phyloP scores from a whole-genome alignment of 805 yeast genomes.

The Millerago galiae region DNA sequence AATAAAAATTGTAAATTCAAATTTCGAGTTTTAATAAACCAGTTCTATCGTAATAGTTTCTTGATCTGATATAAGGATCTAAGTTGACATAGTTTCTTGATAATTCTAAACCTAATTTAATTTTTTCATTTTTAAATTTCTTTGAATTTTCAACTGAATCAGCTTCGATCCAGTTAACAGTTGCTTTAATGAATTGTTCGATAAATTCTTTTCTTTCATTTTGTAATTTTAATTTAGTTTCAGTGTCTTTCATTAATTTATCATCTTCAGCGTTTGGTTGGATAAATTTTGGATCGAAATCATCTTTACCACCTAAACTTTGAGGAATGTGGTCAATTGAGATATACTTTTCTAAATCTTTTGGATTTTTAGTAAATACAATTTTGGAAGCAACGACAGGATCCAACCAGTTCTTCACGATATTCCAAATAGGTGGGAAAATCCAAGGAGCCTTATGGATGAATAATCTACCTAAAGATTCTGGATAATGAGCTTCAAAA shows the following conservation, averaged over 20 bases:
- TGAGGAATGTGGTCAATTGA: slow-evolving; percentile 55
- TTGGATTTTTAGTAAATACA: slow-evolving; percentile 63
- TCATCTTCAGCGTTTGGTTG: slow-evolving; percentile 59
- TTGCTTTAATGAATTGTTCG: slow-evolving; percentile 51
- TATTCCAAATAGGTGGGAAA: slow-evolving; percentile 89
- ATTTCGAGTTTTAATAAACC: slow-evolving; percentile 25
- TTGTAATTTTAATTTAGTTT: slow-evolving; percentile 37
- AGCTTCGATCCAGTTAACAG: slow-evolving; percentile 75
- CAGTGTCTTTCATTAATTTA: slow-evolving; percentile 37
- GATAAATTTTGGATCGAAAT: slow-evolving; percentile 49
- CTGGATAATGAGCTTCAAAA: slow-evolving; percentile 96
- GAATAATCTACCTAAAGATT: slow-evolving; percentile 74
- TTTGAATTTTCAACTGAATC: slow-evolving; percentile 43
- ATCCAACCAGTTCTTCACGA: slow-evolving; percentile 87
- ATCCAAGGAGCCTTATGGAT: slow-evolving; percentile 97
- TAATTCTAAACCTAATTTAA: slow-evolving; percentile 44
- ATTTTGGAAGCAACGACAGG: slow-evolving; percentile 94
- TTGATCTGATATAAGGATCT: slow-evolving; percentile 79
- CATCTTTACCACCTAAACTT: slow-evolving; percentile 70
- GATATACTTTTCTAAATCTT: slow-evolving; percentile 63
- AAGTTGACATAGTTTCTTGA: slow-evolving; percentile 57
- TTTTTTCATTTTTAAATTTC: slow-evolving; percentile 46
- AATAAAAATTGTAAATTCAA: no score
- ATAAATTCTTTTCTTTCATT: slow-evolving; percentile 50
- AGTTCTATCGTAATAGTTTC: slow-evolving; percentile 75